These are phyloP conservation scores for Plectranthus barbatus DNA, from an alignment of 257 asterid species.

Conservation along the genomic window DNA sequence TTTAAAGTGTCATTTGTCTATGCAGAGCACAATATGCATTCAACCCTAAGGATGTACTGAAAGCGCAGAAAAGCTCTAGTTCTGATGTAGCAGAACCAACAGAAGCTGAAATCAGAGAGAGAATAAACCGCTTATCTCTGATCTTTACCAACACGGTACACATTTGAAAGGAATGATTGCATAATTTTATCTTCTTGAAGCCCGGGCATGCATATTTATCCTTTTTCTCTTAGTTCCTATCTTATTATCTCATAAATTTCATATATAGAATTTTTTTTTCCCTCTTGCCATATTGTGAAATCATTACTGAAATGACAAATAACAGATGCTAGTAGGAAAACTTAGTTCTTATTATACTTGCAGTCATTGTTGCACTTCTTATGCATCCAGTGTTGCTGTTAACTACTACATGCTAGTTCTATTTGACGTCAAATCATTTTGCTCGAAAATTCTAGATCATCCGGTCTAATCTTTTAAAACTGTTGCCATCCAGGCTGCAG, in stretches of 20 bases:
- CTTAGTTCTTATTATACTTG: no score
- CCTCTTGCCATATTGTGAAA: neutral
- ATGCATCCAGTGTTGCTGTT: no score
- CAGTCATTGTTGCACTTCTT: no score
- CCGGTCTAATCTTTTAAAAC: neutral
- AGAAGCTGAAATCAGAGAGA: constrained; percentile 54
- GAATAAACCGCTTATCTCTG: constrained; percentile 45
- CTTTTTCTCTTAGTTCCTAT: neutral
- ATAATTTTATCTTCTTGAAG: neutral
- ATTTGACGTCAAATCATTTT: neutral
- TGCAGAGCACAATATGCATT: constrained; percentile 62
- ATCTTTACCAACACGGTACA: constrained; percentile 48
- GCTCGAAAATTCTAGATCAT: neutral
- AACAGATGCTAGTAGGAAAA: neutral
- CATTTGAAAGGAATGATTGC: neutral
- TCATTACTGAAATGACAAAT: neutral
- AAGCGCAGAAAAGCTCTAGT: constrained; percentile 29
- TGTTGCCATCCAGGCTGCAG: constrained; percentile 31
- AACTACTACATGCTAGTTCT: neutral
- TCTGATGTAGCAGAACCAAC: constrained; percentile 38
- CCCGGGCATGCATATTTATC: neutral
- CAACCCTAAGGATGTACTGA: constrained; percentile 71
- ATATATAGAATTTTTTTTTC: neutral
- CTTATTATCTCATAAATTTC: neutral
- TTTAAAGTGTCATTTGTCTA: constrained; percentile 1